A percentile compares a stretch with the other conserved stretches of the same genome.
Conservation (phyloP, 2,329 filamentous ascomycete genomes). For the Aspergillus thermomutatus region DNA sequence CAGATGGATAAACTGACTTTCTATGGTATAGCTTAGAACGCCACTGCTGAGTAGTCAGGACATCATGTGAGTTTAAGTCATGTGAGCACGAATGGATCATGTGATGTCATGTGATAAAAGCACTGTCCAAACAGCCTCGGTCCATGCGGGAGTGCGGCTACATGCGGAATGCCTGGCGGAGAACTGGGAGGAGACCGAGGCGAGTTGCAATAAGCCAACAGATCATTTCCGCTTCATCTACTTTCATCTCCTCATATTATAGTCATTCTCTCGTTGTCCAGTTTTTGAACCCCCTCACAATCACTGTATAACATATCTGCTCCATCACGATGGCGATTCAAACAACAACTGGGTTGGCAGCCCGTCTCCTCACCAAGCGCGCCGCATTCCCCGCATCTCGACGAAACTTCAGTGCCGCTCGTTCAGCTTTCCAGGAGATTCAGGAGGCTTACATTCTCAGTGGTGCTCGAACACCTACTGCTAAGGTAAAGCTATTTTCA, state of each 20-base stretch:
- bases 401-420: slow-evolving; percentile 52
- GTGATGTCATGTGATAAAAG: slow-evolving; percentile 2
- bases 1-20: slow-evolving; percentile 15
- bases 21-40: background rate
- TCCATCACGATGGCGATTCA: slow-evolving; percentile 21
- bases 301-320: background rate
- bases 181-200: background rate
- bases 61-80: background rate
- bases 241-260: slow-evolving; percentile 2
- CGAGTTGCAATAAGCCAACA: background rate
- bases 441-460: slow-evolving; percentile 93
- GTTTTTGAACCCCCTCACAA: background rate
- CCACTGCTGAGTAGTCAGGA: slow-evolving; percentile 1
- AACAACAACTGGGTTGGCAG: slow-evolving; percentile 21
- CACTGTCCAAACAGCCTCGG: slow-evolving; percentile 24
- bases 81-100: slow-evolving; percentile 12
- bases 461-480: slow-evolving; percentile 83
- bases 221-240: slow-evolving; percentile 1
- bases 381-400: slow-evolving; percentile 41
- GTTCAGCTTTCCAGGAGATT: slow-evolving; percentile 59
- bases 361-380: slow-evolving; percentile 25
- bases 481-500: slow-evolving; percentile 59
- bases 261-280: background rate
- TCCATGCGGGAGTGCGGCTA: slow-evolving; percentile 23
- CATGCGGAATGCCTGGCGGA: slow-evolving; percentile 20